Percentiles rank a stretch among this genome's conserved stretches.
Conservation (phyloP, 176 grass and related monocot genomes). For the Musa itinerans region DNA sequence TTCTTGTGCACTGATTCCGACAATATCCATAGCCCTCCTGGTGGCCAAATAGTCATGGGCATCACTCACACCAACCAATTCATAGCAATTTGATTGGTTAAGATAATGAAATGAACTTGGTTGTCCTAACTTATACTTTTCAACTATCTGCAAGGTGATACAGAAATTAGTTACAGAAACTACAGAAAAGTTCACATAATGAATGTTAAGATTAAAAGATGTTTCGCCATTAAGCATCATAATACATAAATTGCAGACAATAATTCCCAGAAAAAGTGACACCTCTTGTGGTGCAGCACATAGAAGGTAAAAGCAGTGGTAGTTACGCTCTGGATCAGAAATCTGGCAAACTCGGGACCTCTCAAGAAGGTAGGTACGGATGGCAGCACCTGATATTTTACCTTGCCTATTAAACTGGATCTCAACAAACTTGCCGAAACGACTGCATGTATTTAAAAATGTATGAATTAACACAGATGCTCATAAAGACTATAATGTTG, state of each 20-base stretch:
- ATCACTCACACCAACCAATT: constrained; percentile 89
- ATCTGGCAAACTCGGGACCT: constrained; percentile 94
- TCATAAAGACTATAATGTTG: not conserved
- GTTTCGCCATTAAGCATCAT: not conserved
- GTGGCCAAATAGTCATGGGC: constrained; percentile 91
- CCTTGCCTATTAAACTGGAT: constrained; percentile 96
- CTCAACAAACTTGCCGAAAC: constrained; percentile 99
- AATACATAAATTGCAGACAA: not conserved
- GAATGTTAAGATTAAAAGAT: not conserved
- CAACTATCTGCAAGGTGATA: constrained; percentile 45
- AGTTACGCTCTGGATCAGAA: constrained; percentile 92
- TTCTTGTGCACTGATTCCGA: constrained; percentile 87
- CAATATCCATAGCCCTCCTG: constrained; percentile 97
- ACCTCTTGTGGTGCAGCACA: constrained; percentile 90
- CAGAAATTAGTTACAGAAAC: constrained; percentile 21
- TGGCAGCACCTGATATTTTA: constrained; percentile 94
- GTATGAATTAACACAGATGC: not conserved
- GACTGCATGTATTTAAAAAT: constrained; percentile 38
- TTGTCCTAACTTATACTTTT: constrained; percentile 85
- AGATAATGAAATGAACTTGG: constrained; percentile 90
- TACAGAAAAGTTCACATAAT: not conserved
- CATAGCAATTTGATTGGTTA: constrained; percentile 98
- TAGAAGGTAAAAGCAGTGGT: constrained; percentile 99
- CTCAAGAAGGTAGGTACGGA: constrained; percentile 96
- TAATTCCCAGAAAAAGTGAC: constrained; percentile 18